Percentiles rank a stretch among this genome's conserved stretches.
Conservation (phyloP, 768 basidiomycete species). For the Botryobasidium botryosum region DNA sequence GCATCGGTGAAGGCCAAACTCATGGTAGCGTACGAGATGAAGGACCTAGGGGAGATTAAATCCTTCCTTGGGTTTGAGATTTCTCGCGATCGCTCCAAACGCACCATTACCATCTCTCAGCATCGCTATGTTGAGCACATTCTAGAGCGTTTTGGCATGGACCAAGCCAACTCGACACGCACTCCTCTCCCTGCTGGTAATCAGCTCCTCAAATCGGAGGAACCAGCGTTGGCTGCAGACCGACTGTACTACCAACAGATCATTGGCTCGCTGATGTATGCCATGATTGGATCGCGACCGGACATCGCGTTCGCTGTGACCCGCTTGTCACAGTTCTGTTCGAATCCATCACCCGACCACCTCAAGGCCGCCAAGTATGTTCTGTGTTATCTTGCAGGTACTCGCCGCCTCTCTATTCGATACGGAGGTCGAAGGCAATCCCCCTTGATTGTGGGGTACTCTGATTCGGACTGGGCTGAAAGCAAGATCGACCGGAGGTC, state of each 20-base stretch:
- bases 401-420: no score
- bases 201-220: background rate
- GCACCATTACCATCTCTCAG: conserved; percentile 11
- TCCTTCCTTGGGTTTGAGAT: conserved; percentile 14
- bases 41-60: background rate
- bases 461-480: no score
- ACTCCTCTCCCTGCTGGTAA: conserved; percentile 12
- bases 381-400: no score
- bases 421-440: no score
- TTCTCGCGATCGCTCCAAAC: conserved; percentile 5
- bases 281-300: background rate
- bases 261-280: conserved; percentile 4
- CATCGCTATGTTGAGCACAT: conserved; percentile 11
- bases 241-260: background rate
- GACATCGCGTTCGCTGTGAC: conserved; percentile 1
- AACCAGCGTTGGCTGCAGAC: background rate
- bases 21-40: background rate
- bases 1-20: background rate
- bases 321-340: conserved; percentile 4
- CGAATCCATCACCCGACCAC: conserved; percentile 14
- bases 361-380: conserved; percentile 20
- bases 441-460: no score
- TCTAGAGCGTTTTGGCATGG: conserved; percentile 10
- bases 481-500: no score
- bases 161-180: conserved; percentile 5